phyloP scores from a whole-genome alignment of 768 basidiomycete species.

The Coprinellus micaceus region DNA sequence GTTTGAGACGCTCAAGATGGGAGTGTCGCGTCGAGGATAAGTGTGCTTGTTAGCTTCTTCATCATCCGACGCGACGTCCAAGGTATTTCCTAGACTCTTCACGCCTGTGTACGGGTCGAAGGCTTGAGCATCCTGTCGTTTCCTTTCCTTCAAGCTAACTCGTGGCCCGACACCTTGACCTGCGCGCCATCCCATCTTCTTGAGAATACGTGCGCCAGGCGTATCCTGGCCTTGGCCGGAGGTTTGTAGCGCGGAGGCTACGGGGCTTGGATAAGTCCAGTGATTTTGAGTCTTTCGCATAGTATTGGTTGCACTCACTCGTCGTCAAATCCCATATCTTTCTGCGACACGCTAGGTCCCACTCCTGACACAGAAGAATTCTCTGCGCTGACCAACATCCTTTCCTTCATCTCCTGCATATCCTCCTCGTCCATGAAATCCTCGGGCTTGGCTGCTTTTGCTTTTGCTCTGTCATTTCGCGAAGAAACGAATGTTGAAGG shows the following conservation, averaged over 20 bases:
- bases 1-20: conserved; percentile 53
- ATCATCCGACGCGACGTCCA: conserved; percentile 52
- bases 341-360: conserved; percentile 11
- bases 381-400: conserved; percentile 74
- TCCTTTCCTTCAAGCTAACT: conserved; percentile 71
- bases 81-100: conserved; percentile 26
- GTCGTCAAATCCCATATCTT: conserved; percentile 33
- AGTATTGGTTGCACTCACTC: conserved; percentile 43
- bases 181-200: conserved; percentile 92
- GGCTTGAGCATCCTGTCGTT: conserved; percentile 61
- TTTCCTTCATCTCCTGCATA: conserved; percentile 74
- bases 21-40: conserved; percentile 80
- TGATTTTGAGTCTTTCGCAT: conserved; percentile 10
- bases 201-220: conserved; percentile 78
- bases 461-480: conserved; percentile 66
- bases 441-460: conserved; percentile 64
- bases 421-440: conserved; percentile 99
- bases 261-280: conserved; percentile 10
- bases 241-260: conserved; percentile 43
- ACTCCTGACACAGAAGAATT: conserved; percentile 47
- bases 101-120: conserved; percentile 29
- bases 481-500: conserved; percentile 93
- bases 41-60: conserved; percentile 85
- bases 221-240: conserved; percentile 75
- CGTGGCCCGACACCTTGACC: conserved; percentile 95